Evolutionary conservation across 148 eudicot genomes (phyloP).

Genomic region (Selenicereus undatus): DNA sequence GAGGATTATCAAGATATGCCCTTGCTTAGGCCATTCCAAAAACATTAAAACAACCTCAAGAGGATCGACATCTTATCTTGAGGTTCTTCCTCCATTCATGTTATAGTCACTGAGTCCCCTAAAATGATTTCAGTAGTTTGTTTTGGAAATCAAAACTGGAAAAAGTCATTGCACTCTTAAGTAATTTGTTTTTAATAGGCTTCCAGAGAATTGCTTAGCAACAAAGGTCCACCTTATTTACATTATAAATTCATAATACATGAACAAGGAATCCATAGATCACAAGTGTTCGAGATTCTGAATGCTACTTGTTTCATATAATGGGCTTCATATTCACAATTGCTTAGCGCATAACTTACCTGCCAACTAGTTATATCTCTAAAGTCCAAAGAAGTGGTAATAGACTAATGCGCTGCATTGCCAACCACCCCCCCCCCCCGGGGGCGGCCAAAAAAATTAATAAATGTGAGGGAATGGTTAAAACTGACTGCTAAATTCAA

Average conservation of each 20-base stretch:
- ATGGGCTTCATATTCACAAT: neutral
- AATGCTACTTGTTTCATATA: neutral
- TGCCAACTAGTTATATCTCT: neutral
- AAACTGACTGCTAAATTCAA: neutral
- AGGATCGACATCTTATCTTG: too few species aligned
- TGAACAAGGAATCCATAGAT: neutral
- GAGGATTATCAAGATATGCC: neutral
- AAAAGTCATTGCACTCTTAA: neutral
- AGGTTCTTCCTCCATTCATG: neutral
- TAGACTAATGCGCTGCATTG: neutral
- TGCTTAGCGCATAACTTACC: neutral
- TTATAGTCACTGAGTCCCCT: neutral
- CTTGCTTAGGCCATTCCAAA: neutral
- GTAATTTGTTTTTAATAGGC: neutral
- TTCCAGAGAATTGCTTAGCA: neutral
- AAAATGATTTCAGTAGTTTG: neutral
- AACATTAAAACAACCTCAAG: neutral
- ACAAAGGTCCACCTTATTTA: neutral
- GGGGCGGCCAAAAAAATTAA: neutral
- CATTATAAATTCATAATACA: neutral
- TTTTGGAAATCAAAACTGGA: too few species aligned
- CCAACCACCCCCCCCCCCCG: too few species aligned
- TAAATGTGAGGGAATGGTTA: neutral
- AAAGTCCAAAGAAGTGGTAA: neutral
- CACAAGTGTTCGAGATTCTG: neutral